Evolutionary conservation across 1,284 basidiomycete species (phyloP).

Genomic region (Leccinum olivaceoglutinosum): DNA sequence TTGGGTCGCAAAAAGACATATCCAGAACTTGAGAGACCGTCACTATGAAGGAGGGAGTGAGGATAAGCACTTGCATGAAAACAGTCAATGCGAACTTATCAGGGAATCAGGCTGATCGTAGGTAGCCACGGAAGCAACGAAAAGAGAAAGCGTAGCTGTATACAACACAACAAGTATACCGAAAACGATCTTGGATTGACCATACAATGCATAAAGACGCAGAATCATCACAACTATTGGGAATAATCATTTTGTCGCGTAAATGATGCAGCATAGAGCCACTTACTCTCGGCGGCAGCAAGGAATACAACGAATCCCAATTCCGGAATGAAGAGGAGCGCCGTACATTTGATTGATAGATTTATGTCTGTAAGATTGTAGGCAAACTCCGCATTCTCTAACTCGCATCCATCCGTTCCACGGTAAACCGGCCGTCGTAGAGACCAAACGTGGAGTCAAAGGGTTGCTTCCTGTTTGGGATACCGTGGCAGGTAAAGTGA

Average conservation of each 20-base stretch:
- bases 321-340: neutral
- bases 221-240: constrained; percentile 23
- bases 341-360: constrained; percentile 10
- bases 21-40: constrained; percentile 6
- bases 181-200: constrained; percentile 11
- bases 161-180: constrained; percentile 16
- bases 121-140: neutral
- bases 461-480: no score
- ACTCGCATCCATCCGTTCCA: no score
- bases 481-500: no score
- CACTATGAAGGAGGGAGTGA: constrained; percentile 12
- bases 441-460: no score
- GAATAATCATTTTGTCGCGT: neutral
- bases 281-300: constrained; percentile 19
- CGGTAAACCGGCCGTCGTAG: no score
- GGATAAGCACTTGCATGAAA: neutral
- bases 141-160: constrained; percentile 8
- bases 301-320: constrained; percentile 15
- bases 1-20: constrained; percentile 17
- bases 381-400: no score
- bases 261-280: neutral
- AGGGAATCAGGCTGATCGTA: constrained; percentile 12
- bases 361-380: neutral
- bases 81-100: constrained; percentile 7
- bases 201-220: constrained; percentile 23